Percentiles rank a stretch among this genome's conserved stretches.
These are phyloP conservation scores for Quercus parvula DNA, from an alignment of 306 rosid genomes.

Conservation along the genomic window DNA sequence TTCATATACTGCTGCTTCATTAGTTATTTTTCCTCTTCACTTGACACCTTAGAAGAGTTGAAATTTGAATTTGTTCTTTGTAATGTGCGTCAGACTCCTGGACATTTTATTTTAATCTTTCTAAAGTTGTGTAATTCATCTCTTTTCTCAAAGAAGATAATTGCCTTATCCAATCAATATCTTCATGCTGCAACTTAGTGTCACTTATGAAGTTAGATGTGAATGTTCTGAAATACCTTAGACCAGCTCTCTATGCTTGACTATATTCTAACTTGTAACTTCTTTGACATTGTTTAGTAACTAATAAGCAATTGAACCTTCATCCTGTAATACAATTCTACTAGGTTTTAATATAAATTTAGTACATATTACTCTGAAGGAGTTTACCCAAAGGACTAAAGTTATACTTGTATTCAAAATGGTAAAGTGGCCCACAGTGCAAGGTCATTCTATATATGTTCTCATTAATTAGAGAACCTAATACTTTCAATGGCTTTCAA, in stretches of 20 bases:
- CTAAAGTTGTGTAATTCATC: neutral
- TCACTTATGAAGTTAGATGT: neutral
- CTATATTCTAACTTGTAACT: neutral
- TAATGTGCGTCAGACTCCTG: neutral
- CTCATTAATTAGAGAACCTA: neutral
- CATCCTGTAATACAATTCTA: neutral
- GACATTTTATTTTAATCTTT: neutral
- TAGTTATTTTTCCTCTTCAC: neutral
- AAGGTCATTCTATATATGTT: neutral
- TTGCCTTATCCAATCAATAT: neutral
- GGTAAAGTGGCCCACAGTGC: neutral
- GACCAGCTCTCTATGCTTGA: neutral
- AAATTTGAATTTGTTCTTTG: neutral
- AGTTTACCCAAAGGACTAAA: neutral
- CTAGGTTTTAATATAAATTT: neutral
- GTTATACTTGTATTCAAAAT: neutral
- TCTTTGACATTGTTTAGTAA: neutral
- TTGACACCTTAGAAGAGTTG: neutral
- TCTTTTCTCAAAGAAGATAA: no score
- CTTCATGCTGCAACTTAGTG: neutral
- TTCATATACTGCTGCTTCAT: neutral
- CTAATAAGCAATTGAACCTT: neutral
- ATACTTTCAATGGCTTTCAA: neutral
- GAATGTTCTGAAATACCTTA: neutral
- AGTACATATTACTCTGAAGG: neutral